Percentiles rank a stretch among this genome's conserved stretches.
Evolutionary conservation across 768 basidiomycete genomes (phyloP).

Genomic region (Mrakia hoshinonis): DNA sequence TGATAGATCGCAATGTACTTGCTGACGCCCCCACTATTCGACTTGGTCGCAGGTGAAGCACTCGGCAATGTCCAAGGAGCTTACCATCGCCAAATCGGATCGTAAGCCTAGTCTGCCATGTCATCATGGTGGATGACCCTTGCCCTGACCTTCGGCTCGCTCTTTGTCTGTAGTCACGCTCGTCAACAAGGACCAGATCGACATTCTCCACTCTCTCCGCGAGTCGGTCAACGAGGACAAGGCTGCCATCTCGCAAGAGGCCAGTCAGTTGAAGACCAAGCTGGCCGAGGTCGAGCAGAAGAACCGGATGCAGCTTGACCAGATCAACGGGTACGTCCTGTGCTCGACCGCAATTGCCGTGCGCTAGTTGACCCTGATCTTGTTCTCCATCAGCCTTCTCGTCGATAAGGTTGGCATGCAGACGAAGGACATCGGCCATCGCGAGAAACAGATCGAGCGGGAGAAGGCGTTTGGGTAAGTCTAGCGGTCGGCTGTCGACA

Average conservation of each 20-base stretch:
- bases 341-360: neutral
- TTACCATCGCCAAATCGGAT: slow-evolving; percentile 77
- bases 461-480: slow-evolving; percentile 74
- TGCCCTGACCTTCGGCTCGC: too few relatives aligned
- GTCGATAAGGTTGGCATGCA: slow-evolving; percentile 87
- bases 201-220: slow-evolving; percentile 67
- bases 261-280: slow-evolving; percentile 56
- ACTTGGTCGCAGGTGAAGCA: slow-evolving; percentile 49
- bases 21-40: slow-evolving; percentile 27
- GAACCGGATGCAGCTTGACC: slow-evolving; percentile 78
- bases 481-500: slow-evolving; percentile 1
- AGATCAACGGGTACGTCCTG: slow-evolving; percentile 36
- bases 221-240: slow-evolving; percentile 87
- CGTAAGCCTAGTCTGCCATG: slow-evolving; percentile 46
- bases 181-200: slow-evolving; percentile 86
- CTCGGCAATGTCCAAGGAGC: slow-evolving; percentile 46
- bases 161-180: slow-evolving; percentile 56
- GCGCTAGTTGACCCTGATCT: neutral
- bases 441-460: slow-evolving; percentile 75
- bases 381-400: slow-evolving; percentile 47
- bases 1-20: neutral
- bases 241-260: slow-evolving; percentile 59
- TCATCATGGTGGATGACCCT: neutral
- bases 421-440: slow-evolving; percentile 77
- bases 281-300: slow-evolving; percentile 68